Base-by-base conservation (phyloP, 2,329 filamentous ascomycete species). In the Ophiostoma triangulosporum region DNA sequence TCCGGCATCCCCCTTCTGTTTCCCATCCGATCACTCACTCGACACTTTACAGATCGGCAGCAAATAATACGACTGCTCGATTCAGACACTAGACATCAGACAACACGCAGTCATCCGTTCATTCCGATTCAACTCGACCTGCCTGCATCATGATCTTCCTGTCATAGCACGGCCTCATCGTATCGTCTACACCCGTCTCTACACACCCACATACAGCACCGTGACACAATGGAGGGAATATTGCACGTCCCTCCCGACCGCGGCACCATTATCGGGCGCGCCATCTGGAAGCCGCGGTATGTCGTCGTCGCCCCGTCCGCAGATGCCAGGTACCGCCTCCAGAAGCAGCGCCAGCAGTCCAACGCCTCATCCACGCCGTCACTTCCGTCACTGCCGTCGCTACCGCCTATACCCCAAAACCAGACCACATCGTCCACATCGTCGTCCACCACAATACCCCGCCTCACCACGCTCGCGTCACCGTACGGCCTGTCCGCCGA, bases 231-330 rank as follows among this genome's bases (percentile, higher is more conserved):
- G 73, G 75, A 78, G 61, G 75, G 74, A 20, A 64, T 67, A 59
- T 64, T 78, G 61, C 64, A 71, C 53, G 66, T 73, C 29, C 75
- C 75, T 51, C 75, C 75, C 3, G 75, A 77, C 59, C 67, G 74
- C 61, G 70, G 71, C 35, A 71, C 71, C 45, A 73, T 78, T 49
- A 70, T 78, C 52, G 74, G 74, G 48, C 68, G 72, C 53, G 70
- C 74, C 17, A 55, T 72, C 33, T 78, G 75, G 74, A 78, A 78
- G 79, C 61, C 73, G 62, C 78, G 80, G 65, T 81, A 78, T 64
- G 73, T 83, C 48, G 70, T 80, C 54, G 68, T 82, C 54, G 77
- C 77, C 62, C 63, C 54, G 58, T 66, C 29, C 63, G 63, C 46
- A 67, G 68, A 60, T 69, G 71, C 38, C 61, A 64, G 35, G 31